These are phyloP conservation scores for Podospora anserina DNA, from an alignment of 495 filamentous ascomycete species.

Conservation along the genomic window DNA sequence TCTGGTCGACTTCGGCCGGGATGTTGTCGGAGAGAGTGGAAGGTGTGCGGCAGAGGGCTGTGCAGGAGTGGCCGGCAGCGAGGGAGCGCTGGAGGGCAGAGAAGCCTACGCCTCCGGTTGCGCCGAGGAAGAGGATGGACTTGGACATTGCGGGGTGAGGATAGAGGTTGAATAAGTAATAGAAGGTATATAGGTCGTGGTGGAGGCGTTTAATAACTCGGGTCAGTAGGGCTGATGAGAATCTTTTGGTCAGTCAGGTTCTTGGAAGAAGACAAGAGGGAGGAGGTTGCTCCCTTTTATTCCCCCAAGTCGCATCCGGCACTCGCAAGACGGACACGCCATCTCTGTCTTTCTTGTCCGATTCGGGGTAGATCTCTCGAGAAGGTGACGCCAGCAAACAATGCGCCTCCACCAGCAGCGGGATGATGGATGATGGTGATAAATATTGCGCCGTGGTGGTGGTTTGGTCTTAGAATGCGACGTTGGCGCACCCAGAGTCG, in stretches of 20 bases:
- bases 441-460: not conserved
- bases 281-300: conserved; percentile 10
- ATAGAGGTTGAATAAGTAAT: conserved; percentile 4
- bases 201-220: too few species aligned
- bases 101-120: conserved; percentile 50
- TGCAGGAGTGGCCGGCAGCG: conserved; percentile 48
- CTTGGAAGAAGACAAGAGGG: not conserved
- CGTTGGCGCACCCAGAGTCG: not conserved
- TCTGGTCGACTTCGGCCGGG: conserved; percentile 19
- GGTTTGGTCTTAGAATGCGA: not conserved
- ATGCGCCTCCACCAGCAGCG: not conserved
- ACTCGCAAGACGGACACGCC: not conserved
- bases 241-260: not conserved
- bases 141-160: conserved; percentile 17
- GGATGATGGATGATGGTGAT: not conserved
- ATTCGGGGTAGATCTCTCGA: not conserved
- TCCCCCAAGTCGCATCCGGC: not conserved
- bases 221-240: not conserved
- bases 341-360: not conserved
- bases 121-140: conserved; percentile 56
- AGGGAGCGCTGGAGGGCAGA: conserved; percentile 50
- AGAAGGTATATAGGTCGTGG: not conserved
- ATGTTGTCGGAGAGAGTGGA: conserved; percentile 54
- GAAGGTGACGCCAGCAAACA: not conserved
- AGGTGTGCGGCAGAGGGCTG: conserved; percentile 59